Evolutionary conservation across 2,329 filamentous ascomycete genomes (phyloP), one percentile per base, ranked within the genome.

Genomic region (Pseudogymnoascus sp.): DNA sequence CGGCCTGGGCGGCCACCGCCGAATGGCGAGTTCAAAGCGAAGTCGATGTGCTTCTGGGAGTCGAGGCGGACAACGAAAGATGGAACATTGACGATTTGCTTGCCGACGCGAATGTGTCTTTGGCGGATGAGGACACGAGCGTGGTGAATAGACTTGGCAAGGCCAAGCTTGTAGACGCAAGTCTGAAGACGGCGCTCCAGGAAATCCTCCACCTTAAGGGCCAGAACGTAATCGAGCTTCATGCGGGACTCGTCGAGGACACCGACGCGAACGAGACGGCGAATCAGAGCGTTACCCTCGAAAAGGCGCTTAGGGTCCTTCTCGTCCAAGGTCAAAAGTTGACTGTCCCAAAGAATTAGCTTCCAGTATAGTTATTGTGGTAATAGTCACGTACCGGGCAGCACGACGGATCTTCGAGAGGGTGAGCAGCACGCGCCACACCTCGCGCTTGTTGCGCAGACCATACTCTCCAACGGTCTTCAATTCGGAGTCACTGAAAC

Each of bases 221-320:
- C 94, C 78, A 99, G 84, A 78, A 99, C 94, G 89, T 99, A 97
- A 97, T 99, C 94, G 86, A 99, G 94, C 90, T 97, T 99, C 94
- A 99, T 99, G 87, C 94, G 94, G 79, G 92, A 92, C 86, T 99
- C 94, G 80, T 99, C 94, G 77, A 99, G 91, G 76, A 99, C 94
- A 91, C 94, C 94, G 78, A 97, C 92, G 80, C 94, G 94, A 72
- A 99, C 94, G 72, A 99, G 92, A 90, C 94, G 94, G 80, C 94
- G 94, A 89, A 99, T 99, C 79, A 99, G 88, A 79, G 94, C 94
- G 82, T 99, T 99, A 82, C 94, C 94, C 87, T 99, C 94, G 86
- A 99, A 99, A 72, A 99, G 92, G 83, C 94, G 92, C 89, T 97
- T 97, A 80, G 94, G 94, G 84, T 99, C 94, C 86, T 99, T 99